phyloP scores from a whole-genome alignment of 164 flowering plant species.

The Paratinospora sagittata region DNA sequence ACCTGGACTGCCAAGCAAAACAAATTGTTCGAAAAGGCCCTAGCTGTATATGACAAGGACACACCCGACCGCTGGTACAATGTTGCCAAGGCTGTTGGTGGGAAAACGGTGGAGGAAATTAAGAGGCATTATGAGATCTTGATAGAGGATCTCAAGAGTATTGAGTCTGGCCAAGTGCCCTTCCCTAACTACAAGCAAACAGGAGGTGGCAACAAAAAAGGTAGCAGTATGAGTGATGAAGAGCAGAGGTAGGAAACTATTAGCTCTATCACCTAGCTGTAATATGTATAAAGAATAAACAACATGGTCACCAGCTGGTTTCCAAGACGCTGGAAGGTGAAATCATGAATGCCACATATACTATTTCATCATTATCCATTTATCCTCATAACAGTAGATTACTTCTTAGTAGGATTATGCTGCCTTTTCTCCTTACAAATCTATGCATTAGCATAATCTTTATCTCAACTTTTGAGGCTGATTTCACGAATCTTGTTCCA shows the following conservation, averaged over 20 bases:
- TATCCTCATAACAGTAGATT: too few species aligned
- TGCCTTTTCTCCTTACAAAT: too few species aligned
- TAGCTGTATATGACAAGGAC: slow-evolving; percentile 52
- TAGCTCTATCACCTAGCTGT: background rate
- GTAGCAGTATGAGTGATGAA: slow-evolving; percentile 21
- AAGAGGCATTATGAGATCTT: slow-evolving; percentile 59
- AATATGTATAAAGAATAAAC: background rate
- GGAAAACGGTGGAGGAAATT: slow-evolving; percentile 63
- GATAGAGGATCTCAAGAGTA: slow-evolving; percentile 40
- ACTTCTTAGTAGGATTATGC: too few species aligned
- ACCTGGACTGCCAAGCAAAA: slow-evolving; percentile 61
- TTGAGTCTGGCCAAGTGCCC: slow-evolving; percentile 63
- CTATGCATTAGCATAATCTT: too few species aligned
- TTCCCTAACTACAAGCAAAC: slow-evolving; percentile 40
- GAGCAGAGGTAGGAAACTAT: slow-evolving; percentile 27
- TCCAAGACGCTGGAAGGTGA: too few species aligned
- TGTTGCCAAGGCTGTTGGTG: slow-evolving; percentile 60
- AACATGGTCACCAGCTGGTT: background rate
- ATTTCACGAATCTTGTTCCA: too few species aligned
- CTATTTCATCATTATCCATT: too few species aligned
- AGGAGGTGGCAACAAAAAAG: slow-evolving; percentile 12
- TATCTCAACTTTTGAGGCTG: too few species aligned
- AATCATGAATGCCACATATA: too few species aligned
- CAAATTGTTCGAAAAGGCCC: slow-evolving; percentile 63
- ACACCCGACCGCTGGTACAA: slow-evolving; percentile 67